These are phyloP conservation scores for Pouteria campechiana DNA, from an alignment of 179 eudicot genomes.

Conservation along the genomic window DNA sequence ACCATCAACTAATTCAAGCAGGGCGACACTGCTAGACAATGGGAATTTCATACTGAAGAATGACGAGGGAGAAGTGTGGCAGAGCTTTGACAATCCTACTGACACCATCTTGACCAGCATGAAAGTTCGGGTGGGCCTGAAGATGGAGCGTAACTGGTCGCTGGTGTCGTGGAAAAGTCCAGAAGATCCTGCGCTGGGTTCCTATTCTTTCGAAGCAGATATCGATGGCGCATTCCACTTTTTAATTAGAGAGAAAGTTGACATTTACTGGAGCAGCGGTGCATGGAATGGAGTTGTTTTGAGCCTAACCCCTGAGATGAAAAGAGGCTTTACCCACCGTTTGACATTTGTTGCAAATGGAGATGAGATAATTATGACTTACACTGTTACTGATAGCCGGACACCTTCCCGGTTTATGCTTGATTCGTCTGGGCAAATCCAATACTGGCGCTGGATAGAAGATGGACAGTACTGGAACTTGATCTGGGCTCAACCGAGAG, in stretches of 20 bases:
- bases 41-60: neutral
- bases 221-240: neutral
- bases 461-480: too few species aligned
- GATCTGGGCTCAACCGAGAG: slow-evolving; percentile 14
- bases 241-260: neutral
- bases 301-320: too few species aligned
- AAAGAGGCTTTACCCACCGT: too few species aligned
- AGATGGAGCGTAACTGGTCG: neutral
- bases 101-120: slow-evolving; percentile 4
- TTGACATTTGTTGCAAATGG: too few species aligned
- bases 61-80: neutral
- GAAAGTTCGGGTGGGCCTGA: slow-evolving; percentile 1
- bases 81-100: slow-evolving; percentile 7
- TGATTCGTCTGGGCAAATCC: too few species aligned
- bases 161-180: neutral
- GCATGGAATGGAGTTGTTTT: neutral
- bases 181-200: neutral
- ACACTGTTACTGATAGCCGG: too few species aligned
- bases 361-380: too few species aligned
- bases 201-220: neutral
- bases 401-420: too few species aligned
- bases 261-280: neutral
- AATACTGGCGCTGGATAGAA: too few species aligned
- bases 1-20: too few species aligned
- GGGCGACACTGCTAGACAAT: neutral